Percentiles rank a stretch among this genome's conserved stretches.
phyloP scores from a whole-genome alignment of 345 rosid species.

The Geranium rotundifolium region DNA sequence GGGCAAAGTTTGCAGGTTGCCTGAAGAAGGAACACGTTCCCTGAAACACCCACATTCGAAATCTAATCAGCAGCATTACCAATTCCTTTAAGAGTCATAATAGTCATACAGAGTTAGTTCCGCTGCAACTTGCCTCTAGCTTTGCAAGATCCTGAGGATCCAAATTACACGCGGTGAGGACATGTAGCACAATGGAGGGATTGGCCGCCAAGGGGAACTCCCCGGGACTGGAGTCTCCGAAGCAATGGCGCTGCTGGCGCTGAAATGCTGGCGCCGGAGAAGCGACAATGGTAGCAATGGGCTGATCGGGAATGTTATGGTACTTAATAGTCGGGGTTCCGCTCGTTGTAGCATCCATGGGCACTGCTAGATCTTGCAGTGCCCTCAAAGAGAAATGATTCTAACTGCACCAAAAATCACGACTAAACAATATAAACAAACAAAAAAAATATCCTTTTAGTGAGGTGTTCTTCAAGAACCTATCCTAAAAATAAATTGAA shows the following conservation, averaged over 20 bases:
- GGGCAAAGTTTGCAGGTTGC: constrained; percentile 79
- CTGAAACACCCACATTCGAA: constrained; percentile 37
- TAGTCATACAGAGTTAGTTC: constrained; percentile 2
- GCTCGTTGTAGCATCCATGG: constrained; percentile 86
- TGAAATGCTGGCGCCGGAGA: constrained; percentile 44
- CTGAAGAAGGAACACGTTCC: constrained; percentile 93
- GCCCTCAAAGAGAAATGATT: constrained; percentile 16
- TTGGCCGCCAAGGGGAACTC: constrained; percentile 94
- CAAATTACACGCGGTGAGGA: constrained; percentile 75
- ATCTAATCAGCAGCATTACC: constrained; percentile 54
- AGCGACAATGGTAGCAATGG: constrained; percentile 38
- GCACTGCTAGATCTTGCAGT: constrained; percentile 60
- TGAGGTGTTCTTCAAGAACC: too few relatives aligned
- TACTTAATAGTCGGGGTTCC: constrained; percentile 53
- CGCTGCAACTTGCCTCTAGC: constrained; percentile 62
- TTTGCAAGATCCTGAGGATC: constrained; percentile 92
- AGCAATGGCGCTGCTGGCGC: constrained; percentile 66
- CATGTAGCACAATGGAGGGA: constrained; percentile 88
- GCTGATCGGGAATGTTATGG: constrained; percentile 67
- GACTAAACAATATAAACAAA: neutral
- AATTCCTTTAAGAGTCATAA: constrained; percentile 18
- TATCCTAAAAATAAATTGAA: too few relatives aligned
- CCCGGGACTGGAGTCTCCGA: constrained; percentile 83
- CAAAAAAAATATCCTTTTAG: too few relatives aligned
- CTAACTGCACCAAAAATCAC: neutral